Evolutionary conservation across 495 filamentous ascomycete species (phyloP).

Genomic region (Corynascus novoguineensis): DNA sequence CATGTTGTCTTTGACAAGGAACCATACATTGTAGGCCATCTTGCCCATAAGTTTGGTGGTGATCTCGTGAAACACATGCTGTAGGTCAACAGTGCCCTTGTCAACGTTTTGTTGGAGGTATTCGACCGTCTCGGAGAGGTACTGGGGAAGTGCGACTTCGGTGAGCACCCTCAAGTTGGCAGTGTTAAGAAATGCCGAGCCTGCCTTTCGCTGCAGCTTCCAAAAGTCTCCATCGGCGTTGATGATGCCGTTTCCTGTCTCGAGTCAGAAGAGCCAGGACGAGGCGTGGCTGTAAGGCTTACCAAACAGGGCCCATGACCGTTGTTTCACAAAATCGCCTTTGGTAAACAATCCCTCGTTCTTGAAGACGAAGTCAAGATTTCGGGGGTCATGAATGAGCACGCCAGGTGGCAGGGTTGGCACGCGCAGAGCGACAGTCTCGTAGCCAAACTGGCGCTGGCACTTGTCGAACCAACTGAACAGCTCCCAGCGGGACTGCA

Average conservation of each 20-base stretch:
- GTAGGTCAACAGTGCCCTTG: constrained; percentile 42
- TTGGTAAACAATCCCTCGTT: constrained; percentile 54
- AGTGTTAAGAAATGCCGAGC: constrained; percentile 51
- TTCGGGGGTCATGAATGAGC: constrained; percentile 54
- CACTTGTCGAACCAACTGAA: constrained; percentile 56
- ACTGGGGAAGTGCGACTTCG: constrained; percentile 49
- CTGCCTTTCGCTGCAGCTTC: constrained; percentile 56
- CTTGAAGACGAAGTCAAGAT: constrained; percentile 55
- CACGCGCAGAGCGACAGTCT: constrained; percentile 52
- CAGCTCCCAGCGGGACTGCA: constrained; percentile 50
- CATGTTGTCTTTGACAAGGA: background rate
- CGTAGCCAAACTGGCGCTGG: constrained; percentile 47
- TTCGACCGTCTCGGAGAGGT: constrained; percentile 38
- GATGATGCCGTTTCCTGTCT: constrained; percentile 53
- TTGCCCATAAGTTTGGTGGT: constrained; percentile 56
- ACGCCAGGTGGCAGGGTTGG: constrained; percentile 54
- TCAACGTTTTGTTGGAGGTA: constrained; percentile 26
- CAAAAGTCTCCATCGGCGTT: constrained; percentile 58
- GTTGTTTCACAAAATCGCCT: constrained; percentile 51
- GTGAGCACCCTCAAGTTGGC: constrained; percentile 52
- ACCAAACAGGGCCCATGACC: constrained; percentile 57
- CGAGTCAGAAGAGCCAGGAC: background rate
- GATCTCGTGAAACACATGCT: constrained; percentile 53
- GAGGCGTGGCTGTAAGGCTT: background rate
- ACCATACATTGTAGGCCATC: constrained; percentile 54